A percentile compares a stretch with the other conserved stretches of the same genome.
Evolutionary conservation across 208 protist genomes (phyloP).

Genomic region (Leishmania tropica): DNA sequence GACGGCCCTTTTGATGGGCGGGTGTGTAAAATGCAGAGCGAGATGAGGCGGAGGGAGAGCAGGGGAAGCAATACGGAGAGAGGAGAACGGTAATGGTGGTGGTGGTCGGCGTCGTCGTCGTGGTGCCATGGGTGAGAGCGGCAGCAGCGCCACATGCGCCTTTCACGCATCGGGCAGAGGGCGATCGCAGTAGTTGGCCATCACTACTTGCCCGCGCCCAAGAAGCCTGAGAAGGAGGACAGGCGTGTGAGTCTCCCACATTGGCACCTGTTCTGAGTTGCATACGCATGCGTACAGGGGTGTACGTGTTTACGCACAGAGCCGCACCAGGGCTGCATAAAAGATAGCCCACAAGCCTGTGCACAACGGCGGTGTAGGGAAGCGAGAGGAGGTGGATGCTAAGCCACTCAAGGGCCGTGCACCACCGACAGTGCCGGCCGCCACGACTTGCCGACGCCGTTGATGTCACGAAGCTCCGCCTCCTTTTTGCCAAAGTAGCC

Average conservation of each 20-base stretch:
- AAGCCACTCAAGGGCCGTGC: background rate
- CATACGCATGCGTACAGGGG: background rate
- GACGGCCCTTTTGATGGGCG: background rate
- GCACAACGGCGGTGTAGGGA: background rate
- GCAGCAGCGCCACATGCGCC: background rate
- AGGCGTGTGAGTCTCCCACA: background rate
- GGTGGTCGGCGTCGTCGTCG: background rate
- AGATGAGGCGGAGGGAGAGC: background rate
- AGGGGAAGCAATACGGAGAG: background rate
- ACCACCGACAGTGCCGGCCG: constrained; percentile 12
- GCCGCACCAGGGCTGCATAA: background rate
- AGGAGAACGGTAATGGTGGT: background rate
- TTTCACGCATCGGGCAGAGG: background rate
- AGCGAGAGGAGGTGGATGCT: background rate
- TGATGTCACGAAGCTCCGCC: constrained; percentile 39
- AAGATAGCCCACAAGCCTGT: background rate
- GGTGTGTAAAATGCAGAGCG: background rate
- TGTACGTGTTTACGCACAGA: background rate
- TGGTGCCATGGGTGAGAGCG: background rate
- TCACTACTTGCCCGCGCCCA: background rate
- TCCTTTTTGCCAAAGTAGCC: constrained; percentile 45
- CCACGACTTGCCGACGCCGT: constrained; percentile 16
- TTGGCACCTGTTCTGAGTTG: background rate
- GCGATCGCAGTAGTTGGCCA: background rate
- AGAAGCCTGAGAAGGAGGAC: background rate